Conservation (phyloP, 139 green algal species). For the Closterium sp. region DNA sequence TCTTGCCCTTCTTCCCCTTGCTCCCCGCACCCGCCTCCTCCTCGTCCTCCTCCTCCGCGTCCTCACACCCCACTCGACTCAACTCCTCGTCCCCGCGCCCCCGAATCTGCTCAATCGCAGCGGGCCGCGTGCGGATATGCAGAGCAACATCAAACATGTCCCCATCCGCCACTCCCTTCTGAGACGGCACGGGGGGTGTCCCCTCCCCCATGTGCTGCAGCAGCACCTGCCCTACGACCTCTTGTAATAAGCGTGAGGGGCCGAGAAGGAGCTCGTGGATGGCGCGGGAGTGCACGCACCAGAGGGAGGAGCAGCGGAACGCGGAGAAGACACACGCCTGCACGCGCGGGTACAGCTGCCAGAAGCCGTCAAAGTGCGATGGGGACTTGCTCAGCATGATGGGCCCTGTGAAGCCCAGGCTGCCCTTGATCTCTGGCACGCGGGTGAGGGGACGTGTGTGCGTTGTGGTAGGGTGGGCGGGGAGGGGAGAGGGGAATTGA, state of each 20-base stretch:
- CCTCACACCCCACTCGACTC: background rate
- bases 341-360: background rate
- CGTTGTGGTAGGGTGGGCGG: no score
- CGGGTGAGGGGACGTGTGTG: no score
- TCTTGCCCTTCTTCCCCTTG: background rate
- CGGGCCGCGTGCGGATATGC: constrained; percentile 1
- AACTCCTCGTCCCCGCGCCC: background rate
- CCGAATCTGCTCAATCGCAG: background rate
- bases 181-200: background rate
- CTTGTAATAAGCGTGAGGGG: background rate
- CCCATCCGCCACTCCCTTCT: background rate
- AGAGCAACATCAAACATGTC: constrained; percentile 1
- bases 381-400: background rate
- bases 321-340: background rate
- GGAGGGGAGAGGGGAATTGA: background rate
- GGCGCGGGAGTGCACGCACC: constrained; percentile 6
- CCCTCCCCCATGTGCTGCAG: background rate
- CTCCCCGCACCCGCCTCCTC: background rate
- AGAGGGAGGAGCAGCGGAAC: background rate
- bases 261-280: constrained; percentile 4
- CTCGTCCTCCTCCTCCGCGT: background rate
- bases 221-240: background rate
- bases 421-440: background rate
- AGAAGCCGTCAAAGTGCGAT: background rate
- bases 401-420: background rate